These are phyloP conservation scores for Garcia nutans DNA, from an alignment of 345 rosid species.

Conservation along the genomic window DNA sequence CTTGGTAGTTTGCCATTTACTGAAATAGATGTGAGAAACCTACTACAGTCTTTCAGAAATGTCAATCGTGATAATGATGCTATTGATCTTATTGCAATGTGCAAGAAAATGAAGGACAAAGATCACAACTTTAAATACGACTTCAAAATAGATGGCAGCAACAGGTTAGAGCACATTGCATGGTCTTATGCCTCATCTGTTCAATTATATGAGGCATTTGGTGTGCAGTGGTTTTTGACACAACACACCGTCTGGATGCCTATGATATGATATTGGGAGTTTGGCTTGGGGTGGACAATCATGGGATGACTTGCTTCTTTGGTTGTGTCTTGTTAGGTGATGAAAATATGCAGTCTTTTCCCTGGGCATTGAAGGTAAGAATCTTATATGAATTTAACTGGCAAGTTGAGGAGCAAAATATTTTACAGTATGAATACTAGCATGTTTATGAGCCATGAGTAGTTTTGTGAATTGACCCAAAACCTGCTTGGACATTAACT, in stretches of 20 bases:
- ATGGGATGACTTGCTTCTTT: slow-evolving; percentile 41
- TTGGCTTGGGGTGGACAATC: slow-evolving; percentile 46
- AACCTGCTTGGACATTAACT: neutral
- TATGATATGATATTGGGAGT: slow-evolving; percentile 41
- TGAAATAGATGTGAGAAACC: slow-evolving; percentile 28
- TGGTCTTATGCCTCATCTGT: slow-evolving; percentile 44
- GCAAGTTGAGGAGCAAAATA: neutral
- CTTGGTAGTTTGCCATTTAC: slow-evolving; percentile 30
- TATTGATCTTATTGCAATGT: slow-evolving; percentile 39
- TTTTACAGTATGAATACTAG: too few relatives aligned
- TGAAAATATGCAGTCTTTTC: slow-evolving; percentile 35
- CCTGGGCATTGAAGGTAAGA: slow-evolving; percentile 46
- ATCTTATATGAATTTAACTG: neutral
- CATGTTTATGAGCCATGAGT: neutral
- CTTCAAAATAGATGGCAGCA: slow-evolving; percentile 37
- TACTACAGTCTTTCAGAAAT: slow-evolving; percentile 24
- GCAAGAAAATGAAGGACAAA: slow-evolving; percentile 38
- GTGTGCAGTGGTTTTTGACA: slow-evolving; percentile 45
- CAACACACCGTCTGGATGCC: slow-evolving; percentile 37
- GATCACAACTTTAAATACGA: slow-evolving; percentile 43
- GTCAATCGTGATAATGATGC: slow-evolving; percentile 30
- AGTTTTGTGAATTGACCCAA: neutral
- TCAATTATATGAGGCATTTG: slow-evolving; percentile 29
- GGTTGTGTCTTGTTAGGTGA: slow-evolving; percentile 41
- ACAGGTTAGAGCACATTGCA: slow-evolving; percentile 44